These are phyloP conservation scores for Globisporangium splendens DNA, from an alignment of 352 stramenopile genomes.

Conservation along the genomic window DNA sequence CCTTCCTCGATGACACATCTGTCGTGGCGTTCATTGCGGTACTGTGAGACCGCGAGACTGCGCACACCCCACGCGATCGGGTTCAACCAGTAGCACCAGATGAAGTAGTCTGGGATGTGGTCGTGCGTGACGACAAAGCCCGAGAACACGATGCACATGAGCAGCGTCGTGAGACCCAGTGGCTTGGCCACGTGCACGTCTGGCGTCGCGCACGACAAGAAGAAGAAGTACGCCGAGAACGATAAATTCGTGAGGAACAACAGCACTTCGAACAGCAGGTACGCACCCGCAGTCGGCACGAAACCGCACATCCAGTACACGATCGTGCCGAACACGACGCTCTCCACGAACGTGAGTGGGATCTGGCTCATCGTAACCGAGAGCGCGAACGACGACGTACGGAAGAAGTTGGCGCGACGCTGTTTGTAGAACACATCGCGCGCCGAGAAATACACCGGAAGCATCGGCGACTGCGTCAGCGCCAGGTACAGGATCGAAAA, in stretches of 20 bases:
- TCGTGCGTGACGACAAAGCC: slow-evolving; percentile 36
- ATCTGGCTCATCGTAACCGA: slow-evolving; percentile 11
- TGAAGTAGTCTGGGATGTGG: slow-evolving; percentile 34
- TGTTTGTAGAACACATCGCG: slow-evolving; percentile 57
- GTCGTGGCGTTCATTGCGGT: slow-evolving; percentile 25
- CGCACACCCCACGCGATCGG: slow-evolving; percentile 43
- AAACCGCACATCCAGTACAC: slow-evolving; percentile 64
- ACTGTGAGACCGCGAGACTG: slow-evolving; percentile 29
- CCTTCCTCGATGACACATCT: slow-evolving; percentile 15
- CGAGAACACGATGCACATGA: slow-evolving; percentile 37
- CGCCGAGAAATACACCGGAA: slow-evolving; percentile 53
- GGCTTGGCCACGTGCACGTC: slow-evolving; percentile 39
- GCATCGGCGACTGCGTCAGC: slow-evolving; percentile 38
- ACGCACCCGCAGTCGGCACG: slow-evolving; percentile 15
- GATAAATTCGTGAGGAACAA: slow-evolving; percentile 39
- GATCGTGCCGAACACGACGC: slow-evolving; percentile 52
- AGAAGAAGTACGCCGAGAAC: slow-evolving; percentile 46
- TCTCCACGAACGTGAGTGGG: slow-evolving; percentile 32
- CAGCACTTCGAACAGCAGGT: slow-evolving; percentile 33
- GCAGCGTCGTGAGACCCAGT: slow-evolving; percentile 28
- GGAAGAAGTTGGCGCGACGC: slow-evolving; percentile 25
- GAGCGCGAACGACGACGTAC: slow-evolving; percentile 43
- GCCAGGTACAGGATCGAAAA: slow-evolving; percentile 48
- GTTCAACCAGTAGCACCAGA: slow-evolving; percentile 59
- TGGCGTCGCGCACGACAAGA: slow-evolving; percentile 25